These are phyloP conservation scores for Blepharisma undulans DNA, from an alignment of 169 alveolate species.

Conservation along the genomic window DNA sequence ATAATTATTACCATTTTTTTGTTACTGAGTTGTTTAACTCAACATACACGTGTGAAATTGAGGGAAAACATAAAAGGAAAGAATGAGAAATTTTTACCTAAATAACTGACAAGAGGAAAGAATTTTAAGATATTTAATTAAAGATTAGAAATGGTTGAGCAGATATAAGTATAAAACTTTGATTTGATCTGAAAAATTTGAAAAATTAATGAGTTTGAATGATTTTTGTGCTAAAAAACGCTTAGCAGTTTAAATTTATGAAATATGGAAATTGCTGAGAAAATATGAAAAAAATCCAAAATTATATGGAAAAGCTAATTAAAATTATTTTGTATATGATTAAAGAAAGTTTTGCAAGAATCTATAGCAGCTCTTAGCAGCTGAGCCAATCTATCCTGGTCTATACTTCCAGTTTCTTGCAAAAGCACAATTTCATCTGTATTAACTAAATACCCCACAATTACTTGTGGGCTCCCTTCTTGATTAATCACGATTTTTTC, in stretches of 20 bases:
- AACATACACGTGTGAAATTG: neutral
- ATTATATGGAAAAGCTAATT: neutral
- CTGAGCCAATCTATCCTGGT: neutral
- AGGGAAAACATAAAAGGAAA: neutral
- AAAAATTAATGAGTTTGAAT: neutral
- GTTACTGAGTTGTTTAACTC: neutral
- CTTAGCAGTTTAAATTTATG: neutral
- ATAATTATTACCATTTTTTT: neutral
- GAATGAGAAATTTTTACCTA: neutral
- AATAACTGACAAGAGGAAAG: neutral
- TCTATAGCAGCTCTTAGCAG: neutral
- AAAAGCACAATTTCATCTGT: slow-evolving; percentile 1
- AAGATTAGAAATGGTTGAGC: neutral
- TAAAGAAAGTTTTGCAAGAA: neutral
- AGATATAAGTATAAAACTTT: neutral
- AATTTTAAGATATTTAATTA: neutral
- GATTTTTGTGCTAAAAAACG: neutral
- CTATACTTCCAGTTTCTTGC: neutral
- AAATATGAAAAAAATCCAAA: neutral
- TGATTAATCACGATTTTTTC: neutral
- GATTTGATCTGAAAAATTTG: neutral
- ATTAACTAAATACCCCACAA: slow-evolving; percentile 2
- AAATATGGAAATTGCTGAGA: neutral
- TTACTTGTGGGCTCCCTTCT: neutral
- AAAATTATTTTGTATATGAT: neutral